Percentiles rank a stretch among this genome's conserved stretches.
Evolutionary conservation across 306 rosid species (phyloP).

Genomic region (Castanea crenata): DNA sequence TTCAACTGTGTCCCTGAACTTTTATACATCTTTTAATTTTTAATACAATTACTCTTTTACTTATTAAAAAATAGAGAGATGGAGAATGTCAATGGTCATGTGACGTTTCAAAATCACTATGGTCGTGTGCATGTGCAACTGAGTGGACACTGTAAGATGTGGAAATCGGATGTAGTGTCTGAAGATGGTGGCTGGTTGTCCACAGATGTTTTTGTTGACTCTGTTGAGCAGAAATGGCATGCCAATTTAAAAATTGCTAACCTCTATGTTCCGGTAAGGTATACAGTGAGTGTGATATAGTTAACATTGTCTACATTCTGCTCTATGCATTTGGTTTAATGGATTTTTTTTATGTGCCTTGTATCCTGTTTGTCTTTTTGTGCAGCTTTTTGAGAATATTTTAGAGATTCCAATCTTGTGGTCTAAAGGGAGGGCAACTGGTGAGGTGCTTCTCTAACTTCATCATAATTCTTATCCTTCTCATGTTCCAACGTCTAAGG

Average conservation of each 20-base stretch:
- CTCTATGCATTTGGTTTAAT: conserved; percentile 12
- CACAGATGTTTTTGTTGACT: conserved; percentile 77
- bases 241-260: conserved; percentile 70
- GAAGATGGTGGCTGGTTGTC: conserved; percentile 96
- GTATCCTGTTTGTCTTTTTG: conserved; percentile 27
- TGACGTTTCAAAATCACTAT: conserved; percentile 74
- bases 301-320: conserved; percentile 8
- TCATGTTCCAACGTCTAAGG: conserved; percentile 11
- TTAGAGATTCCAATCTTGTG: conserved; percentile 81
- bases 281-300: conserved; percentile 10
- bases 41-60: no score
- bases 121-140: conserved; percentile 63
- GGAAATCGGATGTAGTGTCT: conserved; percentile 68
- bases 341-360: conserved; percentile 19
- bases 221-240: conserved; percentile 82
- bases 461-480: neutral
- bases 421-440: conserved; percentile 86
- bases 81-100: conserved; percentile 78
- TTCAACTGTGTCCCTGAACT: no score
- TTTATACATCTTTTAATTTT: no score
- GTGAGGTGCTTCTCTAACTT: conserved; percentile 86
- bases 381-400: conserved; percentile 94
- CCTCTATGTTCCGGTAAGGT: conserved; percentile 86
- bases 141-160: conserved; percentile 82
- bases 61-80: conserved; percentile 50